Percentiles rank a stretch among this genome's conserved stretches.
Evolutionary conservation across 2,329 filamentous ascomycete species (phyloP).

Genomic region (Arthrobotrys musiformis): DNA sequence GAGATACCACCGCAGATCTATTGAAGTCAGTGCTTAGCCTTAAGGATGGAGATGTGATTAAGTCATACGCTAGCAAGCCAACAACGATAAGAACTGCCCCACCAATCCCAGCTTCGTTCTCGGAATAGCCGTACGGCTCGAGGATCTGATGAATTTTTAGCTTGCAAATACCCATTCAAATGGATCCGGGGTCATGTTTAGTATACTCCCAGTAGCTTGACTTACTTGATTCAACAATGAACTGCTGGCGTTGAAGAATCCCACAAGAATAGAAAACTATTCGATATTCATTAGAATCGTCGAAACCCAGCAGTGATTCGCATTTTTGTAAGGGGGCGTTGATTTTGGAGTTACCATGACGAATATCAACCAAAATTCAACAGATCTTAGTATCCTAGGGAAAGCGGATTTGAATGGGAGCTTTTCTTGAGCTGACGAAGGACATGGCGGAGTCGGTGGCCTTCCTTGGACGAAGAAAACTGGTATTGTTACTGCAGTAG

Average conservation of each 20-base stretch:
- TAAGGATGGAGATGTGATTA: background rate
- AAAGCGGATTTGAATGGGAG: constrained; percentile 27
- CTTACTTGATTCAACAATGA: constrained; percentile 80
- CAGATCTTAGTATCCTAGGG: constrained; percentile 12
- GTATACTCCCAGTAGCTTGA: background rate
- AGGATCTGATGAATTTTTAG: constrained; percentile 70
- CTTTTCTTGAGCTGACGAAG: constrained; percentile 48
- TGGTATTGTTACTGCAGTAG: constrained; percentile 38
- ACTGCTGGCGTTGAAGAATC: constrained; percentile 92
- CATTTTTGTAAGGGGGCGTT: background rate
- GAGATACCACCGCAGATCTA: constrained; percentile 76
- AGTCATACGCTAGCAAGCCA: constrained; percentile 73
- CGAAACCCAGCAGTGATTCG: background rate
- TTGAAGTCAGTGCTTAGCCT: background rate
- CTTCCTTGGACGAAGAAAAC: constrained; percentile 34
- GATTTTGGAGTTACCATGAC: constrained; percentile 17
- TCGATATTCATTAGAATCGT: background rate
- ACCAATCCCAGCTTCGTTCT: constrained; percentile 86
- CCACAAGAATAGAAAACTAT: constrained; percentile 89
- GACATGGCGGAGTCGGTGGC: constrained; percentile 44
- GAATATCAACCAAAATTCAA: constrained; percentile 50
- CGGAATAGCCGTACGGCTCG: constrained; percentile 82
- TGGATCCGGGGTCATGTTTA: too few relatives aligned
- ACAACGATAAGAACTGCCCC: constrained; percentile 90
- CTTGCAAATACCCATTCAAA: background rate